phyloP scores from a whole-genome alignment of 208 protist species.

The Wallacemonas sp. region DNA sequence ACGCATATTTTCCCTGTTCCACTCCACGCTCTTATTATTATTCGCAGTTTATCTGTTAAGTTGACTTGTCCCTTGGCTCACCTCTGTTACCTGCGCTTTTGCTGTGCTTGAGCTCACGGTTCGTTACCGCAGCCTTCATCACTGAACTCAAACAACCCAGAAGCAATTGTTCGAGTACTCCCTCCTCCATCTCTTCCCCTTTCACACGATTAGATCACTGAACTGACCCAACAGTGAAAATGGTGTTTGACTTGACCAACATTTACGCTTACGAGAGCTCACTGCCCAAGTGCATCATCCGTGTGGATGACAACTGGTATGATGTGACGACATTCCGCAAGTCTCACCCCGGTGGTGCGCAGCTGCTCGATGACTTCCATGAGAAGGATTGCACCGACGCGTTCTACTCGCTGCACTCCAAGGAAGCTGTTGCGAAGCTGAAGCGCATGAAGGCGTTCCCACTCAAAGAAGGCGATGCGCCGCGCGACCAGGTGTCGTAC shows the following conservation, averaged over 20 bases:
- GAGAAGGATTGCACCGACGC: conserved; percentile 72
- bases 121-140: no score
- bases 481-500: conserved; percentile 53
- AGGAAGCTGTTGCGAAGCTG: conserved; percentile 71
- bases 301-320: conserved; percentile 78
- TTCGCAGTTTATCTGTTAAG: no score
- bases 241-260: conserved; percentile 56
- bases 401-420: conserved; percentile 79
- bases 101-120: no score
- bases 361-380: conserved; percentile 78
- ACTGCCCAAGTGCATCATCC: conserved; percentile 73
- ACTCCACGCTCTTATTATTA: no score
- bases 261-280: conserved; percentile 58
- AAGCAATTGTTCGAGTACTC: no score
- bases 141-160: no score
- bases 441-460: conserved; percentile 77
- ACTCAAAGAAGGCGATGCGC: conserved; percentile 49
- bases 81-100: no score
- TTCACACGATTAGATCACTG: neutral
- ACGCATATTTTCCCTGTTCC: no score
- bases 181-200: neutral
- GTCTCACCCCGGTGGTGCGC: conserved; percentile 66
- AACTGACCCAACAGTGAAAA: neutral
- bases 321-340: conserved; percentile 77
- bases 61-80: no score